Conservation (phyloP, 805 yeast species). For the Hyphopichia homilentoma region DNA sequence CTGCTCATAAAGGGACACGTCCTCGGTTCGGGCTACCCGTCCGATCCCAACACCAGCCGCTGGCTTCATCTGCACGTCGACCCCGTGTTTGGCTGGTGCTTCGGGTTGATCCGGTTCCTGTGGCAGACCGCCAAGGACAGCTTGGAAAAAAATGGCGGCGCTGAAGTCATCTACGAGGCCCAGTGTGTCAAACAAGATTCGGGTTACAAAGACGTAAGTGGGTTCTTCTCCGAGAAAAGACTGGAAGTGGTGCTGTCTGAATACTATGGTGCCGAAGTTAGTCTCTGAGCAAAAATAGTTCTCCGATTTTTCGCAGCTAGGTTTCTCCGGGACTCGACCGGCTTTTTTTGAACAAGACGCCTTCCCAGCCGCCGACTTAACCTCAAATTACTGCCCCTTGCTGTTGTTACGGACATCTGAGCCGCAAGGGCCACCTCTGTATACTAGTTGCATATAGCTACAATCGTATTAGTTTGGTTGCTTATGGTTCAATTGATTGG, state of each 20-base stretch:
- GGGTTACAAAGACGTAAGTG: conserved; percentile 19
- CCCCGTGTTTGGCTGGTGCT: conserved; percentile 82
- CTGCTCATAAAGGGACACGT: conserved; percentile 34
- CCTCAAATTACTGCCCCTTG: not conserved
- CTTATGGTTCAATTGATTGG: no score
- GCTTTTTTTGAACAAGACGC: not conserved
- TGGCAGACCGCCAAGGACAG: conserved; percentile 92
- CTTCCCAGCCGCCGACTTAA: not conserved
- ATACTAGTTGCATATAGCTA: no score
- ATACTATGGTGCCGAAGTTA: not conserved
- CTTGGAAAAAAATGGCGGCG: conserved; percentile 49
- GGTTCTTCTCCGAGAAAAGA: not conserved
- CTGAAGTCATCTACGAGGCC: conserved; percentile 60
- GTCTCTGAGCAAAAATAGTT: not conserved
- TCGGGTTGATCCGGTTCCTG: conserved; percentile 69
- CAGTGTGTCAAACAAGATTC: conserved; percentile 33
- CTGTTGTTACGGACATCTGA: no score
- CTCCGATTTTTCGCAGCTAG: not conserved
- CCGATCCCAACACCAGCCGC: conserved; percentile 79
- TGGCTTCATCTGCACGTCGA: conserved; percentile 71
- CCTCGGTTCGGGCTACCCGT: conserved; percentile 89
- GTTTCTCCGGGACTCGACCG: not conserved
- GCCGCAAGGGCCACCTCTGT: no score
- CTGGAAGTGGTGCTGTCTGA: not conserved
- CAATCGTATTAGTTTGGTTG: no score